phyloP scores from a whole-genome alignment of 805 yeast species.

The Wickerhamomyces chaumierensis region DNA sequence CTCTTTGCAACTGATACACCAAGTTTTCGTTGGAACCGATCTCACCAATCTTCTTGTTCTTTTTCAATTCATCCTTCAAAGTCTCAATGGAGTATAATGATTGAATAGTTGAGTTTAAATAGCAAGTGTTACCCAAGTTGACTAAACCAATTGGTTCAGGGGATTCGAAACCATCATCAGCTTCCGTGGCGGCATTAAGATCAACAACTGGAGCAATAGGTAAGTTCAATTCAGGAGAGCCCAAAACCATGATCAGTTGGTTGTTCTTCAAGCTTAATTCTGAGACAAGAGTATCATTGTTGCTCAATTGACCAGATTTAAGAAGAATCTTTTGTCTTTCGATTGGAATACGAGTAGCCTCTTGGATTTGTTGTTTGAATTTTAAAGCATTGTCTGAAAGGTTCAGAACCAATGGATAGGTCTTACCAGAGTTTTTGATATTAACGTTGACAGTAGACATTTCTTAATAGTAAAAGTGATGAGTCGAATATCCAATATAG shows the following conservation, averaged over 20 bases:
- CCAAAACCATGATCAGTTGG: conserved; percentile 77
- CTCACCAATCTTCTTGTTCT: conserved; percentile 29
- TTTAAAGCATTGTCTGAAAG: conserved; percentile 32
- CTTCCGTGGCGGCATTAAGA: conserved; percentile 5
- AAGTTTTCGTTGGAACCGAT: conserved; percentile 25
- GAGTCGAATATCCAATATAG: too few relatives aligned
- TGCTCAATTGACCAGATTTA: conserved; percentile 79
- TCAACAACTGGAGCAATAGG: conserved; percentile 34
- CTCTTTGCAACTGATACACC: conserved; percentile 36
- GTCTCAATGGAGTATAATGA: conserved; percentile 74
- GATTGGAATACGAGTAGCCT: conserved; percentile 72
- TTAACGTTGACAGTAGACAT: conserved; percentile 17
- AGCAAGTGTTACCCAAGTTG: conserved; percentile 94
- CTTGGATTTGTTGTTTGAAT: conserved; percentile 56
- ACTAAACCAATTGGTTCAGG: conserved; percentile 75
- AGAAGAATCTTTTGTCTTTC: conserved; percentile 84
- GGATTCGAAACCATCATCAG: conserved; percentile 38
- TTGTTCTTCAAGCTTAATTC: conserved; percentile 49
- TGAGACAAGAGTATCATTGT: conserved; percentile 34
- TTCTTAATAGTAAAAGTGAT: too few relatives aligned
- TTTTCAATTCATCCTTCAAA: conserved; percentile 49
- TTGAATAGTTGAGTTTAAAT: conserved; percentile 82
- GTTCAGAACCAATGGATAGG: conserved; percentile 34
- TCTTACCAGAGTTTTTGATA: conserved; percentile 62
- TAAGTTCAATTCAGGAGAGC: conserved; percentile 69